Conservation (phyloP, 345 rosid species). For the Bruguiera sexangula region DNA sequence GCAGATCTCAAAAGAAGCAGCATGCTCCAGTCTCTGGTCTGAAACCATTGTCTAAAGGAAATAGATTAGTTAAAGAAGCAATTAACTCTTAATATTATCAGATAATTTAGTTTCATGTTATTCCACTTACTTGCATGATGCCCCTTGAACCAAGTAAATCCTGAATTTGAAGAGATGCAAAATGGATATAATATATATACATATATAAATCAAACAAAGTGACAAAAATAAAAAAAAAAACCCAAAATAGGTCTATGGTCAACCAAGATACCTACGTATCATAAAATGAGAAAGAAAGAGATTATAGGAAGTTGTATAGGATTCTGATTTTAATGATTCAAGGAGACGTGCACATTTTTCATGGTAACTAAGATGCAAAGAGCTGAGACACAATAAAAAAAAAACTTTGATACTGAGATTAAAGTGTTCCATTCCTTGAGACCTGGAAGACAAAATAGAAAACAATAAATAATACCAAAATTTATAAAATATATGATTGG, state of each 20-base stretch:
- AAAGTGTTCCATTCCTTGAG: background rate
- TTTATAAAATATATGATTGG: no score
- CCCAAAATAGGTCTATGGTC: no score
- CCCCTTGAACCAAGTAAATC: constrained; percentile 78
- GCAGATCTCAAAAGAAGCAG: constrained; percentile 78
- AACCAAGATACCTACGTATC: no score
- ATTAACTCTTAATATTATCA: background rate
- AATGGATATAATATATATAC: constrained; percentile 1
- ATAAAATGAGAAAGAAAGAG: no score
- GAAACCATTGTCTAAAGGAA: constrained; percentile 74
- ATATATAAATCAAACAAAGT: no score
- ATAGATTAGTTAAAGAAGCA: constrained; percentile 14
- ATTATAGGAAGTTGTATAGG: background rate
- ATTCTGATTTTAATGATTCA: background rate
- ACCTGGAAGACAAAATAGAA: background rate
- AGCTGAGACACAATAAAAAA: no score
- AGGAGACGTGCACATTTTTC: background rate
- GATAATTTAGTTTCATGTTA: constrained; percentile 17
- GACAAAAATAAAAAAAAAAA: no score
- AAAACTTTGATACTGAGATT: no score
- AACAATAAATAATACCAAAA: background rate
- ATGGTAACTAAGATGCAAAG: background rate
- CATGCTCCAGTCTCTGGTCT: constrained; percentile 79
- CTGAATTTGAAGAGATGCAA: constrained; percentile 34
- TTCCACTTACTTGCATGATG: constrained; percentile 53